phyloP scores from a whole-genome alignment of 176 grass and related monocot genomes.

The Bromus sterilis region DNA sequence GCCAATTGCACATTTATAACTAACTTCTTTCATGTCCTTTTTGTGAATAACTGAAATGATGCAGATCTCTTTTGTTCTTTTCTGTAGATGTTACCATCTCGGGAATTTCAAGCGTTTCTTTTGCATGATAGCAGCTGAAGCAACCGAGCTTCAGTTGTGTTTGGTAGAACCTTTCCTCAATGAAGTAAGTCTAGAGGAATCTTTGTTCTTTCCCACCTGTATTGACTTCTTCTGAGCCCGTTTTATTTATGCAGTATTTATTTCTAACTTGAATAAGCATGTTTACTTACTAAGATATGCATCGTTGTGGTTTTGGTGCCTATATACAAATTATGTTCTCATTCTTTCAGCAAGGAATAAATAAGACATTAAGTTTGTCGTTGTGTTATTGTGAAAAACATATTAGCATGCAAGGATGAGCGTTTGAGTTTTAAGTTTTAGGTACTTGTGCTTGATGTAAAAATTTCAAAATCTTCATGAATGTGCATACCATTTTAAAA shows the following conservation, averaged over 20 bases:
- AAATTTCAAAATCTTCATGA: not conserved
- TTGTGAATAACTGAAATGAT: slow-evolving; percentile 1
- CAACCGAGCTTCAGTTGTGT: slow-evolving; percentile 66
- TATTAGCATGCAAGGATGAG: not conserved
- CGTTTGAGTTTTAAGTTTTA: not conserved
- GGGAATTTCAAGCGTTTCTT: slow-evolving; percentile 97
- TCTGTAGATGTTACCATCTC: slow-evolving; percentile 56
- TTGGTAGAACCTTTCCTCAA: slow-evolving; percentile 88
- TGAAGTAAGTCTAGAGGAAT: slow-evolving; percentile 38
- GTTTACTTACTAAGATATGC: not conserved
- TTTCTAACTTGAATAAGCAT: not conserved
- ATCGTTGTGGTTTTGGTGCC: not conserved
- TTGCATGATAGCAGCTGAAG: slow-evolving; percentile 50
- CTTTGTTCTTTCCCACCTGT: not conserved
- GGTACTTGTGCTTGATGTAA: not conserved
- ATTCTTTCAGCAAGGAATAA: not conserved
- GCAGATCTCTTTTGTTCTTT: slow-evolving; percentile 3
- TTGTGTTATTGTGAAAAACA: not conserved
- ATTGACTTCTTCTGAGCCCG: not conserved
- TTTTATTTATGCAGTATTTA: not conserved
- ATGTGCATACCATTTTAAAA: not conserved
- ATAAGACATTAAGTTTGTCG: slow-evolving; percentile 6
- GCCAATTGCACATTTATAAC: not conserved
- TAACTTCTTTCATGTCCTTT: slow-evolving; percentile 5
- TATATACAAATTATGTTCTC: not conserved